Evolutionary conservation across 371 early-diverging fungal genomes (phyloP), one percentile per base, ranked within the genome.

Genomic region (Mucor mucedo): DNA sequence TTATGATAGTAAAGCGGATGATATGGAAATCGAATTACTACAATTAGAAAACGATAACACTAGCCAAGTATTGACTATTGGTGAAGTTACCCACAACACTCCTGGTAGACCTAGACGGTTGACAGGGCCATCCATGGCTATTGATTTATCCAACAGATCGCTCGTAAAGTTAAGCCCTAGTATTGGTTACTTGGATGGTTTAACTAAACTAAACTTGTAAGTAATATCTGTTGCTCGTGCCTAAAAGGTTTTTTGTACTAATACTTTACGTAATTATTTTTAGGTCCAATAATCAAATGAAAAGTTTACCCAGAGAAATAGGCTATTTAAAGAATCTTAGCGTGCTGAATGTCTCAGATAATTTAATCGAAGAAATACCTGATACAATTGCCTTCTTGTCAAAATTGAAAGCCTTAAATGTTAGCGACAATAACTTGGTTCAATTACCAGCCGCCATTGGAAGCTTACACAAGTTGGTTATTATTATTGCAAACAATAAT

Each of bases 371-470:
- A n/a, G 67, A 61, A n/a, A 32, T 75, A 14, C 78, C 75, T 5
- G 64, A 70, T 21, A 72, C 71, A 1, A 69, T 78, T 29, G 58
- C 65, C 1, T 60, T 53, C 30, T 52, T 75, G 6, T 58, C 69
- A 1, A 68, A 68, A 49, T 50, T 77, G 27, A 68, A 60, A 10
- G 68, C 66, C 41, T 42, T 75, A 8, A 72, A 71, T 29, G 57
- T 89, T 8, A 55, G 66, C 52, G 76, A 89, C 47, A 91, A 91
- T 60, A 62, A 68, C 42, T 70, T 91, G 27, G 80, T 76, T n/a
- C 67, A 77, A 35, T 62, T 91, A 9, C 89, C 89, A 6, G 72
- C 77, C 21, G 85, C 86, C 39, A 81, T 91, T 66, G 90, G 88
- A 44, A 69, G 82, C 41, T 65, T 91, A 38, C 62, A 57, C 14